phyloP scores from a whole-genome alignment of 2,329 filamentous ascomycete genomes.

The Ceratocystis harringtonii region DNA sequence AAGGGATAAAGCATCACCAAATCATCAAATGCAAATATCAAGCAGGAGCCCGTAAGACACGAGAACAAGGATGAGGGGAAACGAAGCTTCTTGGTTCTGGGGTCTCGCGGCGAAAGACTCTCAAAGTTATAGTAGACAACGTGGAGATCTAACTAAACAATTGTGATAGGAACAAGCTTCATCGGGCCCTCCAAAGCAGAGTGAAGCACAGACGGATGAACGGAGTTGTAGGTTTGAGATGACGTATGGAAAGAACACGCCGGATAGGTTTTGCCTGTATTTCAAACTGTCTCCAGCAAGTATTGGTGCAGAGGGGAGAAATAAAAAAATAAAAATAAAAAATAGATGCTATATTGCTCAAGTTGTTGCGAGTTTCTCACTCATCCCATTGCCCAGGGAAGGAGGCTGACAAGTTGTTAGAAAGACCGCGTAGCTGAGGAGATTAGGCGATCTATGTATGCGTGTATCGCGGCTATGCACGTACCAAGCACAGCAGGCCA shows the following conservation, averaged over 20 bases:
- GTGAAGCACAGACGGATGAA: background rate
- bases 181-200: background rate
- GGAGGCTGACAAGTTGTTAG: conserved; percentile 2
- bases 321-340: background rate
- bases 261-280: no score
- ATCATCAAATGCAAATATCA: background rate
- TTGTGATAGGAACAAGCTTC: background rate
- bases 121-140: background rate
- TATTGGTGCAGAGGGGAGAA: background rate
- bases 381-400: background rate
- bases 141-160: background rate
- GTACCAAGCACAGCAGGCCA: background rate
- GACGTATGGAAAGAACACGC: no score
- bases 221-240: background rate
- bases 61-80: background rate
- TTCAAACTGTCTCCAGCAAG: no score
- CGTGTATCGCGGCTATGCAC: background rate
- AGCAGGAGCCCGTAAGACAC: background rate
- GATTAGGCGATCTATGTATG: background rate
- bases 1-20: background rate
- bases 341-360: background rate
- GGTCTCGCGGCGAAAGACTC: background rate
- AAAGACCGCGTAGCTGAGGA: background rate
- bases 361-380: background rate
- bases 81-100: background rate